These are phyloP conservation scores for Aspergillus sp. DNA, from an alignment of 2,329 filamentous ascomycete species.

Conservation along the genomic window DNA sequence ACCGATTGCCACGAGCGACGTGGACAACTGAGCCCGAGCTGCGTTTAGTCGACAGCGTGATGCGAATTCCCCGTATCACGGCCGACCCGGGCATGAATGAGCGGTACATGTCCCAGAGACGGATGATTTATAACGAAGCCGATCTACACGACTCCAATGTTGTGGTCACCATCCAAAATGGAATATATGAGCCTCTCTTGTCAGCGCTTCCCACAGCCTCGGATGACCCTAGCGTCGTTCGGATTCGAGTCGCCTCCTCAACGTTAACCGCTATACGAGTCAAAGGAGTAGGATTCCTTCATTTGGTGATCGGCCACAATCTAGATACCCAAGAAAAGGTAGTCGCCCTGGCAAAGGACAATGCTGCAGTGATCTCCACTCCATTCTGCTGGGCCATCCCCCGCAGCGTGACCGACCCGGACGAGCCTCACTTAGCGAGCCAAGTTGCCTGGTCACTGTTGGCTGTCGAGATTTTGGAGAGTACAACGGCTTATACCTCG, in stretches of 20 bases:
- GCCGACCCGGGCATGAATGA: background rate
- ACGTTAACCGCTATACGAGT: background rate
- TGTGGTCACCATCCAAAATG: background rate
- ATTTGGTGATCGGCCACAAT: conserved; percentile 1
- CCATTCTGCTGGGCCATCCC: conserved; percentile 1
- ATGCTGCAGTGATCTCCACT: conserved; percentile 1
- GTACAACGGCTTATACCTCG: background rate
- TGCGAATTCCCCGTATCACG: background rate
- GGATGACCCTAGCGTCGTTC: background rate
- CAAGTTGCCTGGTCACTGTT: background rate
- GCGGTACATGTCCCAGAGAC: background rate
- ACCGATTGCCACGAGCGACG: background rate
- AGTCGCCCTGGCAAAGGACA: conserved; percentile 1
- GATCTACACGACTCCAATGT: background rate
- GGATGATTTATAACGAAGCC: background rate
- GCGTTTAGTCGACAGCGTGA: background rate
- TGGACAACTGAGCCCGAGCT: background rate
- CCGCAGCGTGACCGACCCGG: background rate
- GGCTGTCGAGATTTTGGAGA: conserved; percentile 1
- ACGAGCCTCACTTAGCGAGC: background rate
- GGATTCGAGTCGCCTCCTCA: background rate
- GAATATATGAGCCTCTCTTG: background rate
- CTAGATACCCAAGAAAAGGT: background rate
- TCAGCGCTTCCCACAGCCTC: background rate
- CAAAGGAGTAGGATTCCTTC: background rate